Evolutionary conservation across 345 rosid species (phyloP), one percentile per base, ranked within the genome.

Genomic region (Isatis tinctoria): DNA sequence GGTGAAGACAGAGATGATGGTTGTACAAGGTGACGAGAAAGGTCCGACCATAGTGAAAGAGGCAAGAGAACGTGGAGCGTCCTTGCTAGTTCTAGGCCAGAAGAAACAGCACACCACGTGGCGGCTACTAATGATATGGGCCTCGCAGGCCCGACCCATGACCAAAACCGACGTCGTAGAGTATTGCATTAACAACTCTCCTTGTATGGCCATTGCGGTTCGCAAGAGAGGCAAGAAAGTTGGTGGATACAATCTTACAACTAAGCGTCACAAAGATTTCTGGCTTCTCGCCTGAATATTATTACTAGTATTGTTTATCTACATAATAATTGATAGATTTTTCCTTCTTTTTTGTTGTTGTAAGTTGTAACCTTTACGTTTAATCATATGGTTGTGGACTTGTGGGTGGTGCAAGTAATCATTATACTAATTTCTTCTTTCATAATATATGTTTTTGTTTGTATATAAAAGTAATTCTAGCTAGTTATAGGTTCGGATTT

Each of bases 241-340:
- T 51, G 98, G 98, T 37, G 98, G 98, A 4, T 94, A 89, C 62
- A 76, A 89, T 84, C 90, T 94, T 74, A 94, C 96, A 76, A 94
- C 98, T 12, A 94, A 89, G 62, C 90, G 95, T 33, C 98, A 91
- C 70, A 94, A 83, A 79, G 98, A 94, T 79, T 94, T 94, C 82
- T 91, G 98, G 98, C 96, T 94, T 67, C 78, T 94, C 40, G 98
- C 98, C 63, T 90, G 47, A 72, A 10, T 36, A 10, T 35, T 52
- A 13, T 52, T 24, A 33, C 24, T 54, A 28, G 16, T 24, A 26
- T 14, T 24, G 20, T 24, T 37, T 37, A 26, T 74, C 27, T 39
- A 17, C 53, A 6, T 35, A 16, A 45, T 41, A 45, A 5, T 10
- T 57, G 11, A 26, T 74, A 11, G 10, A 57, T 9, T 58, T 10